Percentiles rank a stretch among this genome's conserved stretches.
phyloP scores from a whole-genome alignment of 73 alveolate genomes.

The Diophrys sp. region DNA sequence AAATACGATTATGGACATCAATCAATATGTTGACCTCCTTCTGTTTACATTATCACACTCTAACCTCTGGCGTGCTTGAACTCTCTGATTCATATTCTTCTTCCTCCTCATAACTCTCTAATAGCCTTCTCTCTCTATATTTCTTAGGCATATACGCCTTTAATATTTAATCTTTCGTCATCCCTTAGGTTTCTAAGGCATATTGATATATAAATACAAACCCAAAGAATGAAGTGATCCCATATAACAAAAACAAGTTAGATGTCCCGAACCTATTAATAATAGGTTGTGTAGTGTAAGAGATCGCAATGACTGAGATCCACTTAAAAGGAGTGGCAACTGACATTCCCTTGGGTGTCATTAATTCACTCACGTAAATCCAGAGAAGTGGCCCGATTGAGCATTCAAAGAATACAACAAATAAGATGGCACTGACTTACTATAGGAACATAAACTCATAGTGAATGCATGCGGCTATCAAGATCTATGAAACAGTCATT shows the following conservation, averaged over 20 bases:
- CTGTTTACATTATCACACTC: no score
- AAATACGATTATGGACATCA: no score
- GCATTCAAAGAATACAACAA: constrained; percentile 31
- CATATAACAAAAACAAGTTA: constrained; percentile 13
- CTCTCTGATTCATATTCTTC: no score
- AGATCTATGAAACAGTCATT: constrained; percentile 5
- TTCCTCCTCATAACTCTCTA: no score
- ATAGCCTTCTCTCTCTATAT: no score
- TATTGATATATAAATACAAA: constrained; percentile 1
- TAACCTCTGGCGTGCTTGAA: no score
- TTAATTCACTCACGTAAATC: constrained; percentile 38
- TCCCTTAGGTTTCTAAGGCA: constrained; percentile 24
- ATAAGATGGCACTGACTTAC: constrained; percentile 1
- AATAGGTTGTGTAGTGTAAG: constrained; percentile 6
- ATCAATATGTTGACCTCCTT: no score
- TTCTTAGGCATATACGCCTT: neutral
- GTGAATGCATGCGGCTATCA: constrained; percentile 2
- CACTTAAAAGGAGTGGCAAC: constrained; percentile 26
- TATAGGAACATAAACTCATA: neutral
- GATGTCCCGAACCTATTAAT: neutral
- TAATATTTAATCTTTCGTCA: neutral
- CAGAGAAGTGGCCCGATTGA: constrained; percentile 42
- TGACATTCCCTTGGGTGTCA: constrained; percentile 35
- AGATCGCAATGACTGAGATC: constrained; percentile 9
- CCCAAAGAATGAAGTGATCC: constrained; percentile 10